Evolutionary conservation across 2,329 filamentous ascomycete genomes (phyloP), one percentile per base, ranked within the genome.

Genomic region (Cryphonectria carpinicola): DNA sequence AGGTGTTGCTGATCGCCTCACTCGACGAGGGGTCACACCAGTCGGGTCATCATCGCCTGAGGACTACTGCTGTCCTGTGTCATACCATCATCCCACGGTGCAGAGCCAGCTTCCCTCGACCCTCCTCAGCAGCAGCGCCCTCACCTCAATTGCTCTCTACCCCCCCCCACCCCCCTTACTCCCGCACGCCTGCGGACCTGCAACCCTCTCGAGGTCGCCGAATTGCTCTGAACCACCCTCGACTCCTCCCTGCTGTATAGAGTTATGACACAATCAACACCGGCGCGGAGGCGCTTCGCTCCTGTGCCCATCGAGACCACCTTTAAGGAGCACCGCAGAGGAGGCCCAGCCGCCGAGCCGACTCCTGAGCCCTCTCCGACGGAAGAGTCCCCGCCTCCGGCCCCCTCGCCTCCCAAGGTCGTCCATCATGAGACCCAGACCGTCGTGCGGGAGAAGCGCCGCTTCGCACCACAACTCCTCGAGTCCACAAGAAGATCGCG

Each of bases 401-500:
- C 73, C 46, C 56, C 73, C 76, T 77, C 71, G 73, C 75, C 72
- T 76, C 74, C 69, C 70, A 22, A 66, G 61, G 64, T 68, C 46
- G 66, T 65, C 46, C 13, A 68, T 64, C 62, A 72, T 37, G 66
- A 67, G 68, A 71, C 67, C 65, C 72, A 65, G 73, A 71, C 68
- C 62, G 61, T 58, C 65, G 54, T 63, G 70, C 79, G 77, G 65
- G 77, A 78, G 54, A 81, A 81, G 75, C 84, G 86, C 73, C 82
- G 83, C 71, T 97, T 97, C 79, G 87, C 90, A 41, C 94, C 94
- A 17, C 91, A 95, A 76, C 84, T 97, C 69, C 90, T 97, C 73
- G 93, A 95, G 80, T 95, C 93, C 3, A 92, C 92, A 4, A 89
- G 90, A 75, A 87, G 94, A 67, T 89, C 90, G 46, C 89, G 92